Conservation (phyloP, 1,284 basidiomycete genomes). For the Blastosporella zonata region DNA sequence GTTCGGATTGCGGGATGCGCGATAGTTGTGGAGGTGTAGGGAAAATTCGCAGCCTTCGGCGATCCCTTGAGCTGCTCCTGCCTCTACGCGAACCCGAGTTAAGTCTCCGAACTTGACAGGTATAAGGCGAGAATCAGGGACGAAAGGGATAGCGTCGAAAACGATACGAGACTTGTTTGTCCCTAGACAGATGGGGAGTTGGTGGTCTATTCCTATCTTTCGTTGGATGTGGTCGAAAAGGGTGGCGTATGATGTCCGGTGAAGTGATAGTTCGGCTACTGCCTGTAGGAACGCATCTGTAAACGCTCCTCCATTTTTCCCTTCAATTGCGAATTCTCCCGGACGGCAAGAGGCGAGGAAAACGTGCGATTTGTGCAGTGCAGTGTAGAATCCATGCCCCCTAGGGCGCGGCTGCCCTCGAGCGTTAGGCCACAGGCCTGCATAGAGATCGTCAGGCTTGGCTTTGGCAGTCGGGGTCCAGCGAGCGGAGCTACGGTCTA, state of each 20-base stretch:
- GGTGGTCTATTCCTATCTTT: slow-evolving; percentile 31
- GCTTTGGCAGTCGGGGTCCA: slow-evolving; percentile 55
- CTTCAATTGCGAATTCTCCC: slow-evolving; percentile 52
- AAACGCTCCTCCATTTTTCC: slow-evolving; percentile 58
- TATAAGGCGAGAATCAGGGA: slow-evolving; percentile 44
- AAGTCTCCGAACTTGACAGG: slow-evolving; percentile 38
- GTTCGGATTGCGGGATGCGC: slow-evolving; percentile 52
- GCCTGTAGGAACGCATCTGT: slow-evolving; percentile 51
- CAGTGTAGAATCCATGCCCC: slow-evolving; percentile 47
- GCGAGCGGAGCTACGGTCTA: slow-evolving; percentile 41
- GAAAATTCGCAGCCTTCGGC: slow-evolving; percentile 57
- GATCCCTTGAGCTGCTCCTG: slow-evolving; percentile 59
- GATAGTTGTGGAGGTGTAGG: slow-evolving; percentile 56
- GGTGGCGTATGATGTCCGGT: slow-evolving; percentile 49
- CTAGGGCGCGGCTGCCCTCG: slow-evolving; percentile 34
- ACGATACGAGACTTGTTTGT: slow-evolving; percentile 45
- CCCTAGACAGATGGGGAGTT: slow-evolving; percentile 52
- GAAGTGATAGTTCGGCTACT: slow-evolving; percentile 43
- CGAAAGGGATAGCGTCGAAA: slow-evolving; percentile 55
- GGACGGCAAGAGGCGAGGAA: slow-evolving; percentile 53
- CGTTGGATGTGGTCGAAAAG: slow-evolving; percentile 42
- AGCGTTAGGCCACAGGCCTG: slow-evolving; percentile 49
- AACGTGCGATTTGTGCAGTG: slow-evolving; percentile 41
- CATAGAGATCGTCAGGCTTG: slow-evolving; percentile 47
- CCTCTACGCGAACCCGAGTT: slow-evolving; percentile 44